Evolutionary conservation across 2,329 filamentous ascomycete species (phyloP), one percentile per base, ranked within the genome.

Genomic region (Cladobotryum mycophilum): DNA sequence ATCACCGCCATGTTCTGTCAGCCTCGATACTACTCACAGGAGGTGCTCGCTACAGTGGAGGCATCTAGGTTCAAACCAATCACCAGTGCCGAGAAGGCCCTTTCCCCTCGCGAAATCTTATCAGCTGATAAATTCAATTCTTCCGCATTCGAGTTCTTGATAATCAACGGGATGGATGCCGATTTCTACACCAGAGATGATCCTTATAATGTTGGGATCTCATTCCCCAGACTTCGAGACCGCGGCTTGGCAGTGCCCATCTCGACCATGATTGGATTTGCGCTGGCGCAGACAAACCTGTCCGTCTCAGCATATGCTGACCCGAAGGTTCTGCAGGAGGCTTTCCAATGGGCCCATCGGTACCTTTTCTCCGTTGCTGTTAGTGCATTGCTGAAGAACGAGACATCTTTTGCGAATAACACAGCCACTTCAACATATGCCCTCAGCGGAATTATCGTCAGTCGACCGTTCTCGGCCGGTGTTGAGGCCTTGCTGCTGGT

Each of bases 261-360:
- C 0, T 64, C 64, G 0, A 64, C 62, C 3, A 65, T 71, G 67
- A 61, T 66, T 0, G 68, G 66, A 0, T 69, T 62, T 42, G 69
- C 64, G 0, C 14, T 70, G 0, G 67, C 61, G 2, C 54, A 56
- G 0, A 47, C 55, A 0, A 51, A 63, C 4, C 12, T 47, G 0
- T 22, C 55, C 0, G 6, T 40, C 0, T 38, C 25, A 0, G 56
- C 58, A 1, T 64, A 64, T 13, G 12, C 36, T 0, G 41, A 58
- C 4, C 36, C 47, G 0, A 18, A 52, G 0, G 0, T 46, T 1
- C 20, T 70, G 0, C 25, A 51, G 0, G 7, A 57, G 0, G 45
- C 58, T 0, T 70, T 61, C 12, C 13, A 48, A 1, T 38, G 50
- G 0, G 64, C 64, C 0, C 67, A 70, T 20, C 55, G 61, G n/a